Evolutionary conservation across 1,139 yeast species (phyloP).

Genomic region (Scheffersomyces stambukii): DNA sequence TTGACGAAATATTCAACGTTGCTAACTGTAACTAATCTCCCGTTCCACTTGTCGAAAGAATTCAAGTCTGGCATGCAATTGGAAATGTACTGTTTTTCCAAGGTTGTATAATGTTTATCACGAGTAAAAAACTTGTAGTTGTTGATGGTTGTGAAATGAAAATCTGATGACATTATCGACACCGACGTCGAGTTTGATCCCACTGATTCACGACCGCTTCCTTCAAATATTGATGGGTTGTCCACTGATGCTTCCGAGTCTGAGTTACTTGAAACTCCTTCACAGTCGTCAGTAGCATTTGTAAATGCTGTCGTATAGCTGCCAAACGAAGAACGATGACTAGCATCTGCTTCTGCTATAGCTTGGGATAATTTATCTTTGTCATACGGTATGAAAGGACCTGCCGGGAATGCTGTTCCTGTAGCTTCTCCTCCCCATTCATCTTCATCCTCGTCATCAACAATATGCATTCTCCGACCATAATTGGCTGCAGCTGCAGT

Average conservation of each 20-base stretch:
- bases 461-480: conserved; percentile 5
- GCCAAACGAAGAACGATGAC: not conserved
- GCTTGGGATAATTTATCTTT: too few species aligned
- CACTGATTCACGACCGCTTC: conserved; percentile 8
- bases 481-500: conserved; percentile 23
- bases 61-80: conserved; percentile 39
- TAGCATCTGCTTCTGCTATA: not conserved
- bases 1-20: conserved; percentile 21
- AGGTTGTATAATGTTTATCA: conserved; percentile 22
- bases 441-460: not conserved
- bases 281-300: too few species aligned
- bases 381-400: too few species aligned
- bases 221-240: conserved; percentile 7
- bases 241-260: too few species aligned
- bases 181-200: conserved; percentile 6
- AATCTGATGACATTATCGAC: conserved; percentile 1
- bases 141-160: conserved; percentile 9
- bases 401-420: too few species aligned
- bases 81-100: conserved; percentile 36
- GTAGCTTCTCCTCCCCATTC: conserved; percentile 1
- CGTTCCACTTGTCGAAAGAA: conserved; percentile 39
- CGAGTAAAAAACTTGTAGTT: conserved; percentile 19
- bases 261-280: conserved; percentile 3
- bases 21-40: conserved; percentile 28
- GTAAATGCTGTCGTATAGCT: not conserved